Evolutionary conservation across 371 early-diverging fungal genomes (phyloP), one percentile per base, ranked within the genome.

Genomic region (Mucor velutinosus): DNA sequence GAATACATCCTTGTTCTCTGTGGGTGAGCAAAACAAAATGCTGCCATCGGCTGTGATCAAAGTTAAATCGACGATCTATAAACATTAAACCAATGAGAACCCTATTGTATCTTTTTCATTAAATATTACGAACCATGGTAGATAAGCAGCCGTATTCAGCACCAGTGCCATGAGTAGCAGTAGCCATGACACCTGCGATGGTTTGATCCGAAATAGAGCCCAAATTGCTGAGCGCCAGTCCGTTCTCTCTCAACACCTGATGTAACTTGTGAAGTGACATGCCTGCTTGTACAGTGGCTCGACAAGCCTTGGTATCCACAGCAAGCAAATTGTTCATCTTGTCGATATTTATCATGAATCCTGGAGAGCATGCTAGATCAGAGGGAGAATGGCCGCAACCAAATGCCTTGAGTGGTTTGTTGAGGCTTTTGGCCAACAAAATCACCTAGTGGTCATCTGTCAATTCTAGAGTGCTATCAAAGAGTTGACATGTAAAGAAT

Each of bases 161-260:
- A 7, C 95, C 95, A 4, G 94, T 91, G 19, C 95, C 94, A 76
- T 94, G 95, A 2, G 92, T 90, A 14, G 92, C 93, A 0, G 95
- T 93, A 4, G 91, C 82, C 60, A 93, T 92, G 0, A 89, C 84
- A 12, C 95, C 94, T 17, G 90, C 93, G 6, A 94, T 69, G 27
- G 89, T 85, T 71, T 94, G 94, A 55, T 93, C 93, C 1, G 94
- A 92, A 60, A 95, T 92, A n/a, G 93, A 92, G 0, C 94, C 94
- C 23, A 95, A 75, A 70, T 86, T 89, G 66, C 88, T 88, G 66
- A 94, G 62, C 0, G 95, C 92, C 65, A 93, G 71, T 0, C 85
- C 87, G 49, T 87, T 75, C 15, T 86, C 77, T 62, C 81, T 76
- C 39, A 95, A 75, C 33, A 81, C 71, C 10, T 74, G 67, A 71